Evolutionary conservation across 352 stramenopile species (phyloP), one percentile per base, ranked within the genome.

Genomic region (Phytophthora tentaculata): DNA sequence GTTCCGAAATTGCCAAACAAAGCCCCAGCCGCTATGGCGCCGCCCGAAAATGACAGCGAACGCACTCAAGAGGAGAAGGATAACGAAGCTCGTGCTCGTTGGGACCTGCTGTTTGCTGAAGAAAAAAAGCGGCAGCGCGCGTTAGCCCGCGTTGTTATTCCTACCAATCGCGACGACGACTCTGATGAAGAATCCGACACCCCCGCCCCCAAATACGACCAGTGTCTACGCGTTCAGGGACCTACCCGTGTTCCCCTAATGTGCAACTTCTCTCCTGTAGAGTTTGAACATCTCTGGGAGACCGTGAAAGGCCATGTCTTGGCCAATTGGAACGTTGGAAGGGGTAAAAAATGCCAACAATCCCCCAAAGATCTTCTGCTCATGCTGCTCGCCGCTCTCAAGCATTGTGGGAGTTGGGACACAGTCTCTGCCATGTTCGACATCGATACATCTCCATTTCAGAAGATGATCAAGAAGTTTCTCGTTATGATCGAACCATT

Each of bases 331-430:
- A 55, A 49, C 16, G 24, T 65, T 2, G 32, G 47, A 32, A 35
- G 16, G 22, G 28, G 2, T 47, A 48, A 12, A 56, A 64, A 26
- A 39, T 44, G 37, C 5, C 32, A 41, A 20, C 13, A 43, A 20
- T 17, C 28, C 47, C 24, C 29, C 29, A n/a, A 64, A 57, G 45
- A 64, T 14, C 24, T 64, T 51, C 19, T 56, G 32, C 57, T 56
- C 20, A 44, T 64, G 57, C 28, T 24, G 3, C 32, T 56, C 14
- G 45, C 47, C 6, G 41, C 41, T 48, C 41, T 26, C 41, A 48
- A 24, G 41, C 0, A 48, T 14, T 48, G 19, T 12, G 44, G 47
- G 23, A 53, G 48, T n/a, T 65, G 37, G 57, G 45, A 56, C 12
- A 41, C 22, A 0, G 57, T 57, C 0, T 45, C 35, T 5, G 12